phyloP scores from a whole-genome alignment of 1,139 yeast species.

The Taiozyma sp. region DNA sequence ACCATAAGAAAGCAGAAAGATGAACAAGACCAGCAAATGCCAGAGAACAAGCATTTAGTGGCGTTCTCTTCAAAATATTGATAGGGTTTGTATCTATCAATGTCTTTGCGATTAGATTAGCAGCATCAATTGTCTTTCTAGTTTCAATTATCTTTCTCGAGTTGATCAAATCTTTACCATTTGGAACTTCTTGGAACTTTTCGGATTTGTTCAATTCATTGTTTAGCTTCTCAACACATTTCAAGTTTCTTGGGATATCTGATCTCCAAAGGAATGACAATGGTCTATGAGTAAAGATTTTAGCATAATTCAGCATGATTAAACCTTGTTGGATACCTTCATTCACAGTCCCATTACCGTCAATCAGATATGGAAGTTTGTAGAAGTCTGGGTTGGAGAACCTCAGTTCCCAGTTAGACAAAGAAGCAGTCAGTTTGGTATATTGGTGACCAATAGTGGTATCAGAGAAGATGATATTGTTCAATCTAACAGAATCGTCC shows the following conservation, averaged over 20 bases:
- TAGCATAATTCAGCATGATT: conserved; percentile 42
- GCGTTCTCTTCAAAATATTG: conserved; percentile 38
- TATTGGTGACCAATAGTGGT: conserved; percentile 33
- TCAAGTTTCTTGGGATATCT: conserved; percentile 39
- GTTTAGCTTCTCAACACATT: conserved; percentile 29
- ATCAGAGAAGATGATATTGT: conserved; percentile 37
- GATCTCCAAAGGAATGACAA: conserved; percentile 47
- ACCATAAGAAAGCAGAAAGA: conserved; percentile 46
- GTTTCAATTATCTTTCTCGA: conserved; percentile 44
- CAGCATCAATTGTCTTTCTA: conserved; percentile 46
- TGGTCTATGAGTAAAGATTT: conserved; percentile 47
- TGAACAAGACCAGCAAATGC: conserved; percentile 48
- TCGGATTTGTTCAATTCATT: conserved; percentile 20
- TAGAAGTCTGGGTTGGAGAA: conserved; percentile 39
- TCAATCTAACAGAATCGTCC: conserved; percentile 42
- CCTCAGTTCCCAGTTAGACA: conserved; percentile 45
- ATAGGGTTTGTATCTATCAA: conserved; percentile 42
- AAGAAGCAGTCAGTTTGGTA: conserved; percentile 36
- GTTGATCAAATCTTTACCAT: conserved; percentile 30
- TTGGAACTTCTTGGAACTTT: conserved; percentile 20
- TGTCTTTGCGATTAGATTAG: conserved; percentile 41
- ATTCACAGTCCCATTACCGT: conserved; percentile 38
- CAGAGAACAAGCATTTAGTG: conserved; percentile 45
- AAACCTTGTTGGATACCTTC: conserved; percentile 48
- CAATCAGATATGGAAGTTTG: conserved; percentile 37